phyloP scores from a whole-genome alignment of 2,329 filamentous ascomycete species.

The Alternaria brassicae region DNA sequence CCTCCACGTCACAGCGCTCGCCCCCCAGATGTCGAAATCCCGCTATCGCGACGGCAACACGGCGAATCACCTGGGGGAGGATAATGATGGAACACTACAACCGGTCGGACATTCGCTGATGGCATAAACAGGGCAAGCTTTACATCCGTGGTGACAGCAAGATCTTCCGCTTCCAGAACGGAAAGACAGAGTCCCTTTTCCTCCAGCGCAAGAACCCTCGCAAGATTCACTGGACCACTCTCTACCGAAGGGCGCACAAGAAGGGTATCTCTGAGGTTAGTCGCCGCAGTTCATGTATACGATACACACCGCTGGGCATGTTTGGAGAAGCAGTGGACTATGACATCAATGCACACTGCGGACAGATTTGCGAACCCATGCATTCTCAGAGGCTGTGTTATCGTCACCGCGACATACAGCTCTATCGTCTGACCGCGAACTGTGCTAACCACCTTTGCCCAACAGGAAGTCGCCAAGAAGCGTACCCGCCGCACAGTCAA shows the following conservation, averaged over 20 bases:
- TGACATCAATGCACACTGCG: conserved; percentile 29
- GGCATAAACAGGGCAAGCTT: conserved; percentile 83
- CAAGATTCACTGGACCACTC: conserved; percentile 97
- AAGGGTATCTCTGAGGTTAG: conserved; percentile 99
- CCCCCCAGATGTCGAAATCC: conserved; percentile 35
- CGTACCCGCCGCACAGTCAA: conserved; percentile 97
- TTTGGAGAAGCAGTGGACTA: conserved; percentile 19
- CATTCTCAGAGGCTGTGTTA: conserved; percentile 1
- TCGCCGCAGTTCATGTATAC: conserved; percentile 19
- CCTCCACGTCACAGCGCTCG: conserved; percentile 12
- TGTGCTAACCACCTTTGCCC: conserved; percentile 30
- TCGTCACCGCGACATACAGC: neutral
- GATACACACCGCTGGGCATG: conserved; percentile 2
- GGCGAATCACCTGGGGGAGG: conserved; percentile 26
- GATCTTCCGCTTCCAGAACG: conserved; percentile 99
- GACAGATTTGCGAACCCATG: conserved; percentile 1
- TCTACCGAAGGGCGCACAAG: conserved; percentile 98
- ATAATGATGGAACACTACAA: conserved; percentile 11
- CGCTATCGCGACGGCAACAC: conserved; percentile 23
- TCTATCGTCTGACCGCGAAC: neutral
- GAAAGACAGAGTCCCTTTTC: conserved; percentile 99
- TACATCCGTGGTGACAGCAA: conserved; percentile 99
- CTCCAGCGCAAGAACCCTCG: conserved; percentile 99
- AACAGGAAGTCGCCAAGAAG: conserved; percentile 99
- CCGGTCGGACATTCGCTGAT: conserved; percentile 38